Conservation (phyloP, 176 grass and related monocot species). For the Areca catechu region DNA sequence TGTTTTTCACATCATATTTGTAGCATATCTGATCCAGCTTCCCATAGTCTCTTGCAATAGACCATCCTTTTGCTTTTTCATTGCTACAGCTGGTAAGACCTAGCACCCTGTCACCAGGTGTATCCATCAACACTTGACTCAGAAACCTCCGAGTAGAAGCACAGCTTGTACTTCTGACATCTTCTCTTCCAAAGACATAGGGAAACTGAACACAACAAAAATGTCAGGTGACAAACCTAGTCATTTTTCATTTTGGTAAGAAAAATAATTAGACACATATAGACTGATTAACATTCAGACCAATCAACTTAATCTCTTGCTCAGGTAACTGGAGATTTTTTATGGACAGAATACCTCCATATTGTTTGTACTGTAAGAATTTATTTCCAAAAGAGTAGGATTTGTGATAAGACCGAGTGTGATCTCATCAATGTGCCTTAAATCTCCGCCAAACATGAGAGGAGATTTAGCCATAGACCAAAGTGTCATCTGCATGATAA, state of each 20-base stretch:
- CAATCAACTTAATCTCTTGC: too few relatives aligned
- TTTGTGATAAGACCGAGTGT: slow-evolving; percentile 65
- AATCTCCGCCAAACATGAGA: slow-evolving; percentile 91
- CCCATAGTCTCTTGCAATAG: slow-evolving; percentile 30
- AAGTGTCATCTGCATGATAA: slow-evolving; percentile 53
- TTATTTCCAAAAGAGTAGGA: slow-evolving; percentile 71
- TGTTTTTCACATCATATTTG: slow-evolving; percentile 20
- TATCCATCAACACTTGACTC: slow-evolving; percentile 15
- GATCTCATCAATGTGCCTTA: slow-evolving; percentile 47
- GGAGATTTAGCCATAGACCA: slow-evolving; percentile 92
- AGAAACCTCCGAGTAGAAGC: slow-evolving; percentile 5
- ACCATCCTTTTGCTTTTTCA: slow-evolving; percentile 56
- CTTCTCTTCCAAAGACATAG: slow-evolving; percentile 33
- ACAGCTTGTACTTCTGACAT: slow-evolving; percentile 19
- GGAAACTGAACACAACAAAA: slow-evolving; percentile 50
- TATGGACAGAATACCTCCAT: slow-evolving; percentile 51
- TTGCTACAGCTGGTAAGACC: slow-evolving; percentile 48
- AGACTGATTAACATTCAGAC: too few relatives aligned
- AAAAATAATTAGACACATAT: too few relatives aligned
- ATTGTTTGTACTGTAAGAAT: slow-evolving; percentile 69
- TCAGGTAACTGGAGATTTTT: background rate
- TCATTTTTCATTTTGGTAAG: too few relatives aligned
- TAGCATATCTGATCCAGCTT: slow-evolving; percentile 54
- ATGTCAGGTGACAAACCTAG: too few relatives aligned
- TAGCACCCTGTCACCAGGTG: slow-evolving; percentile 27